Percentiles rank a stretch among this genome's conserved stretches.
phyloP scores from a whole-genome alignment of 140 eudicot genomes.

The Senecio squalidus region DNA sequence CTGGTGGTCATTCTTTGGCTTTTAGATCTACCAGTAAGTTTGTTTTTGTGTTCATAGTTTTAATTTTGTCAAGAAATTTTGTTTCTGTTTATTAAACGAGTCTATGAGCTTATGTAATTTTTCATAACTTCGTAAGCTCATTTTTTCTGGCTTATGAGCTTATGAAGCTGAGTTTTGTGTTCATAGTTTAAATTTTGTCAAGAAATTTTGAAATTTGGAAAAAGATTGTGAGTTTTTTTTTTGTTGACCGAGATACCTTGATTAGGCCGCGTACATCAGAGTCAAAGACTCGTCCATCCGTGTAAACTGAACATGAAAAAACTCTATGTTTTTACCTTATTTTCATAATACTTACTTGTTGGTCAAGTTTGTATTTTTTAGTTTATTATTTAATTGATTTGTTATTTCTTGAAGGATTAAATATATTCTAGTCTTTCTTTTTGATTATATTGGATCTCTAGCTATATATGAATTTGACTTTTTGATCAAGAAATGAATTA shows the following conservation, averaged over 20 bases:
- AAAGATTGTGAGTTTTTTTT: too few species aligned
- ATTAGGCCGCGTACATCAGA: too few species aligned
- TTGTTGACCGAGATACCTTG: too few species aligned
- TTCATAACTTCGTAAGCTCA: too few species aligned
- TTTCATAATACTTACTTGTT: background rate
- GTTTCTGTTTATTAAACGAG: background rate
- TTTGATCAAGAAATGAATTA: conserved; percentile 2
- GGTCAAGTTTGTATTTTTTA: background rate
- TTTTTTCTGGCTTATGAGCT: too few species aligned
- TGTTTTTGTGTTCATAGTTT: background rate
- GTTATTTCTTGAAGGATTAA: conserved; percentile 6
- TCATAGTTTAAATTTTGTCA: background rate
- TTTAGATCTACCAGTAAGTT: conserved; percentile 70
- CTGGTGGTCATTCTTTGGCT: conserved; percentile 31
- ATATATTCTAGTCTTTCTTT: conserved; percentile 7
- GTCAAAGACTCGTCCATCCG: too few species aligned
- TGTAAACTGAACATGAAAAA: too few species aligned
- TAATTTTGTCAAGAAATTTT: background rate
- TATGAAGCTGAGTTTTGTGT: too few species aligned
- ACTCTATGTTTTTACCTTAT: too few species aligned
- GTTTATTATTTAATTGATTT: background rate
- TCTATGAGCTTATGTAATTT: too few species aligned
- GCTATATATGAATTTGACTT: background rate
- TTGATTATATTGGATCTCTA: background rate
- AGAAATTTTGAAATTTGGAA: background rate